Base-by-base conservation (phyloP, 148 eudicot species). In the Chenopodium suecicum region DNA sequence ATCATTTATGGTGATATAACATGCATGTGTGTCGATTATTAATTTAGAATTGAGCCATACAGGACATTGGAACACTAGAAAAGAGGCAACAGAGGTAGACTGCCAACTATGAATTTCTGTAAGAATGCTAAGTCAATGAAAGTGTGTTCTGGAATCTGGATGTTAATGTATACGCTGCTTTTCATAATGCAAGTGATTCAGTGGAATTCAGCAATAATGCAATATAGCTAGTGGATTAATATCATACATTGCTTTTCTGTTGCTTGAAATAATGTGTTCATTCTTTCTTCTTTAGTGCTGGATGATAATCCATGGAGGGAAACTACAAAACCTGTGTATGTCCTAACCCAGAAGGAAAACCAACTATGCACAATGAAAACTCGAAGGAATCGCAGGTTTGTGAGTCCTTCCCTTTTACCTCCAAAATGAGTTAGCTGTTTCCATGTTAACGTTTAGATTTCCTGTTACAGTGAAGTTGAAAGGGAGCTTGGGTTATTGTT, bases 231-330 rank as follows among this genome's bases (percentile, higher is more conserved):
- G 7, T 0, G 44, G 37, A 34, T 34, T 5, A 50, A 25, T 54
- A 41, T 29, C 44, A 9, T 74, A 27, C 41, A 5, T 75, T 12
- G 75, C 31, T 27, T 27, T 77, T 19, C 47, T 11, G 52, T 37
- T 74, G 23, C n/a, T 52, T 27, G 16, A 32, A 73, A 10, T 32
- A 56, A 54, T 50, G 31, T 80, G 63, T 65, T 74, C 44, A 44
- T 4, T 52, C 77, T 34, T 75, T 10, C 25, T 14, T 78, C 82
- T 86, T 76, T 80, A 96, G 99, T 96, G 65, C 69, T 96, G 83
- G 99, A 96, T 78, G 89, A 89, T 54, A 96, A 96, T 85, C 99
- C 98, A 62, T 96, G 99, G 99, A 90, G 94, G 81, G 99, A 94
- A 85, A 47, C 86, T 78, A 83, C 94, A 73, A 96, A 96, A 85